Evolutionary conservation across 2,329 filamentous ascomycete genomes (phyloP), one percentile per base, ranked within the genome.

Genomic region (Fusarium azukiicola): DNA sequence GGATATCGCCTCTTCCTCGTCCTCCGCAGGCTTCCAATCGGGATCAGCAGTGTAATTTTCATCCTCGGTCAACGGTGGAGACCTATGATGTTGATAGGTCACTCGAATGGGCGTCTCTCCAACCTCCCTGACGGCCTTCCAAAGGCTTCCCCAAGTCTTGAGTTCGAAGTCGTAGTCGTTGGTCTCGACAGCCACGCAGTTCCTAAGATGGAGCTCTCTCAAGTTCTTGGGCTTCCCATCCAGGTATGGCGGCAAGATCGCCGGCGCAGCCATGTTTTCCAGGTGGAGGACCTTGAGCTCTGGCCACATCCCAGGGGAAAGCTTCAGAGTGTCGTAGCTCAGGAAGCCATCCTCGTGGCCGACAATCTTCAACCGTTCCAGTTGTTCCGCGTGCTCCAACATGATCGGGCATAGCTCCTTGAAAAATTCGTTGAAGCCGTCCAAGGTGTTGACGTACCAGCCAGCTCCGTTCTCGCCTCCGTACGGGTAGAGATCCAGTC

Each of bases 351-450:
- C 47, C 1, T 69, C 32, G 4, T 68, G 50, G 19, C 61, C 70
- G 1, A 46, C 11, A 13, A 78, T 44, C 17, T 71, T 54, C 4
- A 78, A 40, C 1, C 12, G n/a, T 6, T 75, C 23, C 2, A 78
- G 8, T 3, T 11, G 23, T 2, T 14, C 58, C 0, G 61, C 17
- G 10, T 70, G 67, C 1, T 3, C 14, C 0, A 78, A 27, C 13
- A 76, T 2, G 3, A 10, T 16, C 0, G 5, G 3, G 3, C 66
- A 32, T 5, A 78, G 1, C 3, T 75, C 52, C 1, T 54, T 38
- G 32, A 78, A 78, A 23, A 78, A 78, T 6, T 12, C 27, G 19
- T 68, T 38, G 10, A 70, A 78, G 2, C 76, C 75, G 1, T 44
- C 36, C 16, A 78, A 17, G 7, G 54, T 73, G 4, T 64, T 69